These are phyloP conservation scores for Elaeis oleifera DNA, from an alignment of 202 grass and related monocot genomes.

Conservation along the genomic window DNA sequence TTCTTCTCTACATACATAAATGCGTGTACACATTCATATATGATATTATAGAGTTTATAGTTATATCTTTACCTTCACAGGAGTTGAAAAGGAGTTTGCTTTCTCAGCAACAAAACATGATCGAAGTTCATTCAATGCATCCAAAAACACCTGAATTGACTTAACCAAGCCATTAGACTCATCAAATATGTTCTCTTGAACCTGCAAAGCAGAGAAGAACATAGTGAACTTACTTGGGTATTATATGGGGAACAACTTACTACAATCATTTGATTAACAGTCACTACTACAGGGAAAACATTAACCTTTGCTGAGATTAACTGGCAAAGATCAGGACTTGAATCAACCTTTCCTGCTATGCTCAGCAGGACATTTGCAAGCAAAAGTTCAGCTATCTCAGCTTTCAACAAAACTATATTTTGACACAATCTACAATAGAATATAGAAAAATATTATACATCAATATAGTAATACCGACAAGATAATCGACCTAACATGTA, in stretches of 20 bases:
- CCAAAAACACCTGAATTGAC: constrained; percentile 78
- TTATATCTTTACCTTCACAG: constrained; percentile 35
- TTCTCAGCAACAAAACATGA: constrained; percentile 68
- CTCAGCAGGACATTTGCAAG: constrained; percentile 70
- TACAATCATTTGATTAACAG: not conserved
- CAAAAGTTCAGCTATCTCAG: constrained; percentile 72
- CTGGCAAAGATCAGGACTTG: constrained; percentile 42
- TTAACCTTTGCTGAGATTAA: constrained; percentile 72
- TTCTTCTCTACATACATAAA: too few relatives aligned
- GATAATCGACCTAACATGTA: too few relatives aligned
- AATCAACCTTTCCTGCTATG: constrained; percentile 52
- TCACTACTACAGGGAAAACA: not conserved
- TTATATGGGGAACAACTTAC: too few relatives aligned
- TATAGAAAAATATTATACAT: too few relatives aligned
- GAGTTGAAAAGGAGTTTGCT: constrained; percentile 37
- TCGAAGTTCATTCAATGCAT: constrained; percentile 75
- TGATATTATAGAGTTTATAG: constrained; percentile 10
- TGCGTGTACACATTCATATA: too few relatives aligned
- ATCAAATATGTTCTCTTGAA: constrained; percentile 70
- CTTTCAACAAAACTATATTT: constrained; percentile 74
- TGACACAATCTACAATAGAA: constrained; percentile 59
- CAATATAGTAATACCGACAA: too few relatives aligned
- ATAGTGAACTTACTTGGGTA: too few relatives aligned
- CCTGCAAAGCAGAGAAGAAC: constrained; percentile 36
- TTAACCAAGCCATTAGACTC: constrained; percentile 72